Evolutionary conservation across 179 eudicot genomes (phyloP).

Genomic region (Heliamphora pulchella): DNA sequence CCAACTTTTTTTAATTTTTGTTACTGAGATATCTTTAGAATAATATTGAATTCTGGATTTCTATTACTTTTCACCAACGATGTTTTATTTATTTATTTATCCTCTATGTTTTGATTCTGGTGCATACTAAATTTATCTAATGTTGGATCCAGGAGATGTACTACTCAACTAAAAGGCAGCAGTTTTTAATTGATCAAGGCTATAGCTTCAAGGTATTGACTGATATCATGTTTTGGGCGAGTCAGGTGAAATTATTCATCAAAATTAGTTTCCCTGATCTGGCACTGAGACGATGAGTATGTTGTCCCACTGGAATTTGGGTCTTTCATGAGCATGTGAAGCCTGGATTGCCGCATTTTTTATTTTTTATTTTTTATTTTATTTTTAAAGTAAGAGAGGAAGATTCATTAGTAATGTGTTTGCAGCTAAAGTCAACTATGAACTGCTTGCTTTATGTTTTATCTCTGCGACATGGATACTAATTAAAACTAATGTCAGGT

Average conservation of each 20-base stretch:
- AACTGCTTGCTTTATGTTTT: background rate
- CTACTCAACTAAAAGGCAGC: conserved; percentile 92
- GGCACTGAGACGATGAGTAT: background rate
- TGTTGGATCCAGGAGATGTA: conserved; percentile 80
- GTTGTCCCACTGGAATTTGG: background rate
- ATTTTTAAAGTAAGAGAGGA: background rate
- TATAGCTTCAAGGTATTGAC: conserved; percentile 84
- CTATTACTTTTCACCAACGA: background rate
- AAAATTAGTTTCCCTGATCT: background rate
- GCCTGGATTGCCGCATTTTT: background rate
- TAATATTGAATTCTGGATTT: background rate
- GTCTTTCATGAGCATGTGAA: conserved; percentile 3
- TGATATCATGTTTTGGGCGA: background rate
- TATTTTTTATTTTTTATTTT: background rate
- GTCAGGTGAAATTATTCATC: background rate
- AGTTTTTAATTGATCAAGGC: conserved; percentile 91
- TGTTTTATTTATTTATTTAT: too few species aligned
- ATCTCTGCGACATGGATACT: background rate
- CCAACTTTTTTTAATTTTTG: background rate
- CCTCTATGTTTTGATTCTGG: background rate
- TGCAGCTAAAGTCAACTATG: background rate
- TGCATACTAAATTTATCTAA: background rate
- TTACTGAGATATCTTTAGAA: background rate
- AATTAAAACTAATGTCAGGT: conserved; percentile 37
- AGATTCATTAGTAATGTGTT: background rate